These are phyloP conservation scores for Colletotrichum sansevieriae DNA, from an alignment of 2,329 filamentous ascomycete species.

Conservation along the genomic window DNA sequence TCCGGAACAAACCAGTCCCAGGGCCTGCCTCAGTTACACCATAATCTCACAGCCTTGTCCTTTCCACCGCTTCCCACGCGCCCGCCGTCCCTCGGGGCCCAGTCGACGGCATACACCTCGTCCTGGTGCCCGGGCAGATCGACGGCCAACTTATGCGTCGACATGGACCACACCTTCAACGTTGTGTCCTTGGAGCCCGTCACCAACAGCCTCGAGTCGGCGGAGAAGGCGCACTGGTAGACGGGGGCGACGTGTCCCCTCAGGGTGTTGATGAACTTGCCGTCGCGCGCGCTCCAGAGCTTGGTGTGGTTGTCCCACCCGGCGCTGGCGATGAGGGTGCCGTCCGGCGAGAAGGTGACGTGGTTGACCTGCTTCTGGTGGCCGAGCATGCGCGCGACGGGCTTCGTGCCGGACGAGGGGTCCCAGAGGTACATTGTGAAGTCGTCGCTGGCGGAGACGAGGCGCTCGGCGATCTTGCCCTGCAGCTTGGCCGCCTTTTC, in stretches of 20 bases:
- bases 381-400: slow-evolving; percentile 87
- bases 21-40: slow-evolving; percentile 66
- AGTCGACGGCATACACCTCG: slow-evolving; percentile 94
- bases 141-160: slow-evolving; percentile 81
- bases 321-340: slow-evolving; percentile 85
- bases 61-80: slow-evolving; percentile 92
- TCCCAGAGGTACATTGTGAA: slow-evolving; percentile 98
- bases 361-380: slow-evolving; percentile 98
- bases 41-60: slow-evolving; percentile 82
- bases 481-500: slow-evolving; percentile 85
- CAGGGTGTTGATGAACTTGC: slow-evolving; percentile 87
- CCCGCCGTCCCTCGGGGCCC: slow-evolving; percentile 86
- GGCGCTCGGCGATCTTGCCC: slow-evolving; percentile 82
- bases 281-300: slow-evolving; percentile 80
- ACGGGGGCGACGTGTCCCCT: slow-evolving; percentile 91
- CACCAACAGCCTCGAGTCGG: slow-evolving; percentile 90
- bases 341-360: slow-evolving; percentile 93
- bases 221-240: slow-evolving; percentile 92
- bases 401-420: slow-evolving; percentile 81
- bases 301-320: slow-evolving; percentile 97
- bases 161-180: slow-evolving; percentile 93
- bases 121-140: slow-evolving; percentile 93
- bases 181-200: slow-evolving; percentile 93
- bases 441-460: slow-evolving; percentile 94
- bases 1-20: slow-evolving; percentile 7